phyloP scores from a whole-genome alignment of 495 filamentous ascomycete genomes.

The Tuber umbilicatum region DNA sequence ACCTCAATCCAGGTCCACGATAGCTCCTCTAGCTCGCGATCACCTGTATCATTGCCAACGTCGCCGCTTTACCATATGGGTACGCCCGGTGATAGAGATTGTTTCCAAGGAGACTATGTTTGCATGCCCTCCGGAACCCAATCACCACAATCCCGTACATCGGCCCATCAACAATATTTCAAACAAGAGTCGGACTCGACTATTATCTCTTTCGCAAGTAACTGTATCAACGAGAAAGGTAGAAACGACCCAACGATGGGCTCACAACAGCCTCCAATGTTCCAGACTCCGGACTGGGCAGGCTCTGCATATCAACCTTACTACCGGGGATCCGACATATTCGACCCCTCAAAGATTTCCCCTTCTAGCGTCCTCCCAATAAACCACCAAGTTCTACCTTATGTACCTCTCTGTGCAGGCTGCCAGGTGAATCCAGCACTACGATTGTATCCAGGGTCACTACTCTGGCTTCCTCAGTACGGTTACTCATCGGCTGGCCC shows the following conservation, averaged over 20 bases:
- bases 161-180: conserved; percentile 12
- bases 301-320: conserved; percentile 32
- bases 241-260: conserved; percentile 17
- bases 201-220: conserved; percentile 31
- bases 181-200: conserved; percentile 31
- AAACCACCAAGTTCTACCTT: conserved; percentile 25
- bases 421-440: conserved; percentile 31
- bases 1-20: conserved; percentile 11
- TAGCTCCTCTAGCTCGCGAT: conserved; percentile 30
- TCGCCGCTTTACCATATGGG: conserved; percentile 20
- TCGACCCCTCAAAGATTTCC: conserved; percentile 30
- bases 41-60: conserved; percentile 29
- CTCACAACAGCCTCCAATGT: conserved; percentile 20
- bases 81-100: neutral
- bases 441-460: conserved; percentile 28
- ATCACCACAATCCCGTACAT: conserved; percentile 3
- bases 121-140: conserved; percentile 22
- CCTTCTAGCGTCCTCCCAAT: conserved; percentile 27
- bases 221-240: conserved; percentile 32
- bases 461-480: conserved; percentile 24
- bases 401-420: conserved; percentile 31
- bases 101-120: conserved; percentile 5
- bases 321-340: conserved; percentile 32
- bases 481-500: neutral
- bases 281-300: conserved; percentile 26